Evolutionary conservation across 352 stramenopile species (phyloP).

Genomic region (Globisporangium splendens): DNA sequence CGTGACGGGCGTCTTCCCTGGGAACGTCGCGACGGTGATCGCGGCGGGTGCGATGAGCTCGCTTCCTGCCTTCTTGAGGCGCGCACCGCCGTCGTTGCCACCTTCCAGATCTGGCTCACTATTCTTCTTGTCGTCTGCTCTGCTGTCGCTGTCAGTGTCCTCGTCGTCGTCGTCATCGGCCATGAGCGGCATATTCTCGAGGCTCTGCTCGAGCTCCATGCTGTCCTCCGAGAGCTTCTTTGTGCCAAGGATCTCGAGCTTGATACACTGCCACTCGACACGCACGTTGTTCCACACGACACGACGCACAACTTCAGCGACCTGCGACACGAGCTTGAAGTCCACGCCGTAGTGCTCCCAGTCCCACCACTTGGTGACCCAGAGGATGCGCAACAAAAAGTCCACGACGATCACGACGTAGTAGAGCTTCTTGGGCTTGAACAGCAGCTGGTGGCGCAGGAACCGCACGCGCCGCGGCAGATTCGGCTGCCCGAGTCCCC

Average conservation of each 20-base stretch:
- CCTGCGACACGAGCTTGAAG: conserved; percentile 80
- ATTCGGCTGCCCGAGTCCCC: conserved; percentile 85
- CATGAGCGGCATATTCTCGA: conserved; percentile 55
- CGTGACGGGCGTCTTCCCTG: conserved; percentile 3
- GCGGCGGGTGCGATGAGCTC: conserved; percentile 9
- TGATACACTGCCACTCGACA: conserved; percentile 91
- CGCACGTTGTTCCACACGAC: conserved; percentile 93
- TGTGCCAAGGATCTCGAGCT: conserved; percentile 55
- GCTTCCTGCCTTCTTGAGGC: neutral
- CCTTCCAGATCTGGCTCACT: neutral
- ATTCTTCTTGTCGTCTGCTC: neutral
- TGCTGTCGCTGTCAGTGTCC: conserved; percentile 9
- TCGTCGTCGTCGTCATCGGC: conserved; percentile 17
- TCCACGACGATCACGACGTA: conserved; percentile 91
- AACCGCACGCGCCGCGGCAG: conserved; percentile 37
- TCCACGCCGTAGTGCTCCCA: conserved; percentile 73
- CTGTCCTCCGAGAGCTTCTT: conserved; percentile 58
- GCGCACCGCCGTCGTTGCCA: too few species aligned
- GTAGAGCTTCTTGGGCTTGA: conserved; percentile 73
- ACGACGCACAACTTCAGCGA: conserved; percentile 91
- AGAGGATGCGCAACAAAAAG: conserved; percentile 93
- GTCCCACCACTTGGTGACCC: conserved; percentile 89
- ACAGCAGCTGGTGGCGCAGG: conserved; percentile 68
- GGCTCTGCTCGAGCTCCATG: conserved; percentile 38
- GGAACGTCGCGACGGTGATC: conserved; percentile 16